Base-by-base conservation (phyloP, 2,329 filamentous ascomycete genomes). In the Xylariaceae sp. region DNA sequence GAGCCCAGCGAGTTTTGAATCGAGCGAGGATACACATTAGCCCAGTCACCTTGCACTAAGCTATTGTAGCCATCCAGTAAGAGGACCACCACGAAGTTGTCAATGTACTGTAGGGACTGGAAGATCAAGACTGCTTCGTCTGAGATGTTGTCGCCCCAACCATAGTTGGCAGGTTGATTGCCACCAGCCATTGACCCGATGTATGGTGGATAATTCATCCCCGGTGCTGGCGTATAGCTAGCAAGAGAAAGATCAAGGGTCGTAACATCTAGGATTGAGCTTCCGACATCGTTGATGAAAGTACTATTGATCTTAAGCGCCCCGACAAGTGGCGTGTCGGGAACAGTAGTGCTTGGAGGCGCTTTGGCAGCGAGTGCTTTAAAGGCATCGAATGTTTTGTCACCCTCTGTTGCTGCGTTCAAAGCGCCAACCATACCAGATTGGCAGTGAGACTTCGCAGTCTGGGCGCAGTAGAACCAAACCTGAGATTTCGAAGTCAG, bases 351-450 rank as follows among this genome's bases (percentile, higher is more conserved):
- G 59, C 66, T 69, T 0, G 61, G 55, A 0, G 63, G 58, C 2
- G 66, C 66, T 19, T 62, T 64, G 39, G 63, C 58, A 3, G 70
- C 69, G 9, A 66, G 60, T 6, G 54, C 55, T 6, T 58, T 54
- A 59, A 69, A 74, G n/a, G 66, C 68, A 2, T 63, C 59, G 47
- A 72, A 64, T 1, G 70, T 73, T 55, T 70, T 71, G 43, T 48
- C 50, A 11, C 69, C 68, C 1, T 57, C 49, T 0, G 51, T 31
- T 1, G 62, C 57, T n/a, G 68, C 67, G 57, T 78, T 78, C 54
- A 78, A 71, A 38, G 71, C 68, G 47, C 73, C 71, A 15, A 72
- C 68, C 75, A 78, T 78, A 35, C 75, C 75, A 2, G 59, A 55
- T 42, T 70, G 67, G 54, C 68, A 70, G 49, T 69, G 67, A 2